phyloP scores from a whole-genome alignment of 192 early-diverging fungal species.

The Coemansia sp. region DNA sequence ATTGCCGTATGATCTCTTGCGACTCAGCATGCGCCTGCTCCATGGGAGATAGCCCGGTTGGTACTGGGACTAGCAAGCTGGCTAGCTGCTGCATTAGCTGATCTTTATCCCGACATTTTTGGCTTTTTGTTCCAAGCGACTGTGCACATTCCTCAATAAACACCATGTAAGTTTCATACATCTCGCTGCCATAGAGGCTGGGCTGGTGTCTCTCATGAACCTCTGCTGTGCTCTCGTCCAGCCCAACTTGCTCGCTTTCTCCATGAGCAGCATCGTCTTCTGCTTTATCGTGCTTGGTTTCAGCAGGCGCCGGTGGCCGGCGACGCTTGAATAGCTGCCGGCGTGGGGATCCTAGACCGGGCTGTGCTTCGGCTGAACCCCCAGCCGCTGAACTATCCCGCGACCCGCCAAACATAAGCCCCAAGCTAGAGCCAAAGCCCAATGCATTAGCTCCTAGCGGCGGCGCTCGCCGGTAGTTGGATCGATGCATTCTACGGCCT shows the following conservation, averaged over 20 bases:
- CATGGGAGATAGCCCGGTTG: background rate
- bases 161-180: slow-evolving; percentile 21
- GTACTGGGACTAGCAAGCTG: slow-evolving; percentile 11
- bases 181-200: background rate
- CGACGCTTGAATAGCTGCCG: slow-evolving; percentile 40
- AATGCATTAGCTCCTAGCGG: slow-evolving; percentile 11
- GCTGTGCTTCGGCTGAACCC: background rate
- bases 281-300: background rate
- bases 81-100: slow-evolving; percentile 26
- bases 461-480: slow-evolving; percentile 22
- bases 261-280: background rate
- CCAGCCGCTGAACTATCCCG: background rate
- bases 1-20: slow-evolving; percentile 20
- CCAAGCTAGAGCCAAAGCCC: slow-evolving; percentile 31
- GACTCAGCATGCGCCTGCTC: background rate
- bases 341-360: slow-evolving; percentile 15
- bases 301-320: slow-evolving; percentile 2
- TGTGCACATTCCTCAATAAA: slow-evolving; percentile 32
- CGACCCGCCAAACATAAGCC: slow-evolving; percentile 33
- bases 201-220: too few species aligned
- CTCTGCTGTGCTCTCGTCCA: too few species aligned
- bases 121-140: background rate
- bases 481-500: slow-evolving; percentile 13
- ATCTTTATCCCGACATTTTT: background rate
- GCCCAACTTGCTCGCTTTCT: too few species aligned